phyloP scores from a whole-genome alignment of 2,329 filamentous ascomycete species.

The Xylaria sp. region DNA sequence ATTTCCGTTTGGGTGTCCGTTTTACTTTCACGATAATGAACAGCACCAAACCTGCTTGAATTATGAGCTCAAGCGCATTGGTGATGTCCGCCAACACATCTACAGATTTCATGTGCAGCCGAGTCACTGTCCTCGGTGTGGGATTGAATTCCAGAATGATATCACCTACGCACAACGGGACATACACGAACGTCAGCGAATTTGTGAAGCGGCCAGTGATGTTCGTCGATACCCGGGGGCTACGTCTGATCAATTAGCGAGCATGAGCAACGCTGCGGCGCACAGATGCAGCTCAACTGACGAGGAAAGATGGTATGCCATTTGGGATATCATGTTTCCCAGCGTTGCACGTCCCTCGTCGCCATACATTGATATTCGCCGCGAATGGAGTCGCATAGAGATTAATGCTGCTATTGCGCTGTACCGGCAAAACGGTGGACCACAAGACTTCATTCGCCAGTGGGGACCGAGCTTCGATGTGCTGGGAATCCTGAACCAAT shows the following conservation, averaged over 20 bases:
- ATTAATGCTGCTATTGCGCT: background rate
- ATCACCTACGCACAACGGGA: background rate
- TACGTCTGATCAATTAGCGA: slow-evolving; percentile 6
- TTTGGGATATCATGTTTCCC: slow-evolving; percentile 22
- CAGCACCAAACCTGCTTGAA: slow-evolving; percentile 1
- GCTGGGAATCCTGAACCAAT: background rate
- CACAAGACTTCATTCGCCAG: background rate
- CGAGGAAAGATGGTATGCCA: slow-evolving; percentile 10
- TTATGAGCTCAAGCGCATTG: slow-evolving; percentile 3
- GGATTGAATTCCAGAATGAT: slow-evolving; percentile 6
- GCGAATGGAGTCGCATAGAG: background rate
- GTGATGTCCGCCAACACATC: slow-evolving; percentile 21
- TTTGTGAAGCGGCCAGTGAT: background rate
- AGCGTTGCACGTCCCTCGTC: background rate
- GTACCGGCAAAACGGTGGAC: background rate
- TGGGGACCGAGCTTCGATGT: background rate
- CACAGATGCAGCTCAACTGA: background rate
- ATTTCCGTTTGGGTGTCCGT: slow-evolving; percentile 9
- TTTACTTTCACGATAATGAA: slow-evolving; percentile 5
- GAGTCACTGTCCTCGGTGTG: slow-evolving; percentile 7
- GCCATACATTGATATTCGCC: background rate
- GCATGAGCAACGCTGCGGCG: background rate
- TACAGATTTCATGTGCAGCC: slow-evolving; percentile 9
- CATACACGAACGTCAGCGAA: background rate
- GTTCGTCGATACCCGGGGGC: background rate